Evolutionary conservation across 257 asterid genomes (phyloP).

Genomic region (Paraleonurus japonicus): DNA sequence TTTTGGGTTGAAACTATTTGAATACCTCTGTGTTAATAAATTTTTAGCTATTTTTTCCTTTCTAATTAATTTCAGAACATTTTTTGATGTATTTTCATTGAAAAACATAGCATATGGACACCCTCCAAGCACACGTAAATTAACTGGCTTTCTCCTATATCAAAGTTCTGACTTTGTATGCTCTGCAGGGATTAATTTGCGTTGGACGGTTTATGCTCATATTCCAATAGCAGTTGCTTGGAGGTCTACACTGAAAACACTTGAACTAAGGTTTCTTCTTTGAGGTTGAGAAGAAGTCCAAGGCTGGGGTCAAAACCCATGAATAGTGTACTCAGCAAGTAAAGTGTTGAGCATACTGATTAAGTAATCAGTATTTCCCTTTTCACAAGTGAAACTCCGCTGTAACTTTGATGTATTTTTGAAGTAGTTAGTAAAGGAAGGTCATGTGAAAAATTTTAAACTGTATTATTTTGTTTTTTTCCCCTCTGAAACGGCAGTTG

Average conservation of each 20-base stretch:
- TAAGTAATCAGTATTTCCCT: not conserved
- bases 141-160: not conserved
- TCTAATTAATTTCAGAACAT: not conserved
- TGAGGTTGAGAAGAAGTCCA: slow-evolving; percentile 7
- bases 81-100: not conserved
- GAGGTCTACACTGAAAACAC: not conserved
- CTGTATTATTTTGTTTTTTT: not conserved
- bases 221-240: not conserved
- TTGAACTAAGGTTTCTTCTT: not conserved
- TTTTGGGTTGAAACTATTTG: not conserved
- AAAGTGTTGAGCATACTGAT: not conserved
- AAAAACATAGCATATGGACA: not conserved
- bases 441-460: not conserved
- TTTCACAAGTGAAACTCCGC: not conserved
- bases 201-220: not conserved
- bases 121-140: not conserved
- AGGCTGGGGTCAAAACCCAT: slow-evolving; percentile 4
- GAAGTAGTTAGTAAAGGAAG: not conserved
- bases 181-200: slow-evolving; percentile 39
- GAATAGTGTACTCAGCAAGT: not conserved
- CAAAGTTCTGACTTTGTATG: not conserved
- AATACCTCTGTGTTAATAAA: not conserved
- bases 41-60: no score
- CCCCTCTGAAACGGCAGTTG: not conserved
- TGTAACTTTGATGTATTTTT: slow-evolving; percentile 12